Evolutionary conservation across 1,139 yeast species (phyloP), one percentile per base, ranked within the genome.

Genomic region (Diutina rugosa): DNA sequence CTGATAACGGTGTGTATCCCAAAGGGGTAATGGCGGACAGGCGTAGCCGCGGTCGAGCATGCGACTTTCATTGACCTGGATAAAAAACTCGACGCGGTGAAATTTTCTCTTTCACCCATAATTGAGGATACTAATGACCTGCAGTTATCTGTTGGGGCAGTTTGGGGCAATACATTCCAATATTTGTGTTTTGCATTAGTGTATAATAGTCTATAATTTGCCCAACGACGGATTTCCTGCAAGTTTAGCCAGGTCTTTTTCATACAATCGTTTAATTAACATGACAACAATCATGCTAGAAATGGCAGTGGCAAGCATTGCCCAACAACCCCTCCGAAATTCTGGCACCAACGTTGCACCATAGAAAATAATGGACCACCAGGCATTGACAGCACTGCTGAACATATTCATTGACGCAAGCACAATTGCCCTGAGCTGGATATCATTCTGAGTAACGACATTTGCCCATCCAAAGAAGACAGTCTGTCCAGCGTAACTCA

Each of bases 371-470:
- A 81, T 63, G 1, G 82, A 75, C 84, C 85, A 81, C 85, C 85
- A 81, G 1, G 85, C 84, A 64, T 80, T 81, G 14, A 80, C 80
- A 1, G 84, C 83, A 63, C 80, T 79, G 51, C 81, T 77, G 61
- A 80, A 80, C 84, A 81, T 80, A 64, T 81, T 81, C 85, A 81
- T 81, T 0, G 84, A 79, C 0, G 84, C 85, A 56, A 81, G 67
- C 0, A 80, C 82, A 35, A 81, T 69, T 0, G 85, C 84, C 60
- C 85, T 71, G 62, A 79, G 82, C 65, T 80, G 82, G 51, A 79
- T 64, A 64, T 81, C 85, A 59, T 76, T 70, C 41, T 74, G 71
- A 60, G 83, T 79, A 1, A 80, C 79, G 48, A 78, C 69, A 60
- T 80, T 81, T 1, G 84, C 85, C 85, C 85, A 81, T 0, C 85